Evolutionary conservation across 2,329 filamentous ascomycete genomes (phyloP), one percentile per base, ranked within the genome.

Genomic region (Purpureocillium lavendulum): DNA sequence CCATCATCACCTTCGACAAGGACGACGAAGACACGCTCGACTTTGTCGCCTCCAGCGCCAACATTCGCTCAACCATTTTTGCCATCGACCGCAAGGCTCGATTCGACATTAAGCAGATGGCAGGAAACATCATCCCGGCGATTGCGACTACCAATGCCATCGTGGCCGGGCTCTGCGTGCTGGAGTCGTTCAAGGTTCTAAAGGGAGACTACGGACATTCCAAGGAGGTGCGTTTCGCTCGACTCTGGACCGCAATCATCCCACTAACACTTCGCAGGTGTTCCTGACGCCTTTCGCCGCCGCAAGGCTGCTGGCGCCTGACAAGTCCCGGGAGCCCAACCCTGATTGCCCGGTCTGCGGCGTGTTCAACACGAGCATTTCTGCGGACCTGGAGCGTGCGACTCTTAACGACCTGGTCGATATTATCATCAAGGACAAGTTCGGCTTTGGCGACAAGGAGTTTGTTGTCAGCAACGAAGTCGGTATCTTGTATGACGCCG

Each of bases 21-120:
- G 92, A 98, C 57, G 92, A 98, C 54, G 78, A 82, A 29, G 90
- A 97, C 56, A 96, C 90, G 0, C 71, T 98, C 7, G 89, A 98
- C 56, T 97, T 98, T 58, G 92, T 98, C 7, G 77, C 88, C 1
- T 80, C 92, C 1, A 87, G 84, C 49, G 87, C 90, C 24, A 98
- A 98, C 54, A 76, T 98, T 17, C 79, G 92, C 33, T 92, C 90
- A 1, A 71, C 77, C 17, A 73, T 94, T n/a, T 98, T 98, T 56
- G 84, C 81, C 40, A 95, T 98, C 42, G 84, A 90, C 39, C 66
- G 71, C 4, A 90, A 87, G 59, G 94, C 88, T 16, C 87, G 94
- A 43, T 98, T 97, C 55, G 89, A 97, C 56, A 89, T 92, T 53
- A 98, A 98, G 66, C 85, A 98, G 64, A 98, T 97, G 90, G 92